Conservation (phyloP, 306 rosid genomes). For the Vigna nakashimae region DNA sequence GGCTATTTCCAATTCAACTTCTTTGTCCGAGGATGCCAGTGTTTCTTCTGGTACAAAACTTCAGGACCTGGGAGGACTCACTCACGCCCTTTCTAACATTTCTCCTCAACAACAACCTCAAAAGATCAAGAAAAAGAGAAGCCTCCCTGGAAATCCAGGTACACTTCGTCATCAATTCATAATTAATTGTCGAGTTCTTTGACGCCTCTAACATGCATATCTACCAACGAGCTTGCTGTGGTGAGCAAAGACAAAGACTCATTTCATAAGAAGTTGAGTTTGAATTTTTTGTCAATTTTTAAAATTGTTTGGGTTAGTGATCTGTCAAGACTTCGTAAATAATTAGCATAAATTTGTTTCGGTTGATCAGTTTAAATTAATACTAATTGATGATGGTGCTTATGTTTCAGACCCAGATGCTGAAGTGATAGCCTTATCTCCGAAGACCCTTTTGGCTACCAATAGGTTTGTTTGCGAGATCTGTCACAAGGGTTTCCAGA, state of each 20-base stretch:
- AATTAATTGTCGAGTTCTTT: neutral
- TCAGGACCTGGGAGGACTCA: constrained; percentile 61
- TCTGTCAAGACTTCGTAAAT: neutral
- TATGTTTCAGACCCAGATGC: constrained; percentile 72
- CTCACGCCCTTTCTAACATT: constrained; percentile 47
- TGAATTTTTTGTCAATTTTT: neutral
- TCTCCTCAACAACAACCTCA: constrained; percentile 52
- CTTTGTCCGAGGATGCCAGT: constrained; percentile 74
- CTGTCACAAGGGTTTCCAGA: constrained; percentile 80
- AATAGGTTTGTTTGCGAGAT: constrained; percentile 82
- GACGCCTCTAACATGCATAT: neutral
- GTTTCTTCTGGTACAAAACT: constrained; percentile 66
- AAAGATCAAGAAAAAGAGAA: constrained; percentile 80
- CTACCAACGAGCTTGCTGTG: no score
- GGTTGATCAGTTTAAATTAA: neutral
- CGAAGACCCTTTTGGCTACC: constrained; percentile 71
- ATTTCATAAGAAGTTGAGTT: neutral
- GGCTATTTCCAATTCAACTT: constrained; percentile 75
- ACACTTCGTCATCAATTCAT: neutral
- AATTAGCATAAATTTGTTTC: neutral
- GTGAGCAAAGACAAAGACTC: no score
- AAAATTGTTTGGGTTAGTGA: neutral
- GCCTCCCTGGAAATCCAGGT: constrained; percentile 93
- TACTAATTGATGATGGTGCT: constrained; percentile 5
- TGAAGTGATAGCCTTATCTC: constrained; percentile 78